phyloP scores from a whole-genome alignment of 2,329 filamentous ascomycete genomes.

The Aureobasidium namibiae region DNA sequence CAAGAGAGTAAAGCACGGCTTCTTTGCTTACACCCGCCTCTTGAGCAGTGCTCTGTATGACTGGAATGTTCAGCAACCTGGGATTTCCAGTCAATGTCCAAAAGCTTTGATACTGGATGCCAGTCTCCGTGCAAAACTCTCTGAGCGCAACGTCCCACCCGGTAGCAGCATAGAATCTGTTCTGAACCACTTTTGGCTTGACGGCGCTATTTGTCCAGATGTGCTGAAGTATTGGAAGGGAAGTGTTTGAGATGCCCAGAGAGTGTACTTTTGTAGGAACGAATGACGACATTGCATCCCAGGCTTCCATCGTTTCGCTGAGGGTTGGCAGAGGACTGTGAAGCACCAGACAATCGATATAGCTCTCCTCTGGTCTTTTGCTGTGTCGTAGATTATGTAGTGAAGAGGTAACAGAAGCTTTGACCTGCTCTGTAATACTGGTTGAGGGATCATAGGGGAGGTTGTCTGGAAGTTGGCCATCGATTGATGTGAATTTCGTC shows the following conservation, averaged over 20 bases:
- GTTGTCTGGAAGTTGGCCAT: conserved; percentile 51
- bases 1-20: conserved; percentile 48
- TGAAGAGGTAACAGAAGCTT: conserved; percentile 58
- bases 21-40: conserved; percentile 33
- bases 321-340: conserved; percentile 48
- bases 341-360: conserved; percentile 52
- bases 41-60: conserved; percentile 44
- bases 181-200: conserved; percentile 62
- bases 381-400: conserved; percentile 49
- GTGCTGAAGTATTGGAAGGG: conserved; percentile 44
- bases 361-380: conserved; percentile 35
- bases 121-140: conserved; percentile 43
- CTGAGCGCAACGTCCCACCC: conserved; percentile 54
- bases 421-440: conserved; percentile 56
- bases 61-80: conserved; percentile 36
- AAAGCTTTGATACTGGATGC: conserved; percentile 51
- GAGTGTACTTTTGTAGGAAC: conserved; percentile 56
- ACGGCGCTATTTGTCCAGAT: conserved; percentile 42
- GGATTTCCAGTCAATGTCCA: conserved; percentile 56
- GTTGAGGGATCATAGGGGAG: conserved; percentile 55
- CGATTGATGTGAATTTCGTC: conserved; percentile 69
- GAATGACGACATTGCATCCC: conserved; percentile 57
- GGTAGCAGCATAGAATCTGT: conserved; percentile 58
- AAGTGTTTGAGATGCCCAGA: conserved; percentile 69
- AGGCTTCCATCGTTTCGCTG: conserved; percentile 53